Evolutionary conservation across 352 stramenopile genomes (phyloP).

Genomic region (Phytophthora constricta): DNA sequence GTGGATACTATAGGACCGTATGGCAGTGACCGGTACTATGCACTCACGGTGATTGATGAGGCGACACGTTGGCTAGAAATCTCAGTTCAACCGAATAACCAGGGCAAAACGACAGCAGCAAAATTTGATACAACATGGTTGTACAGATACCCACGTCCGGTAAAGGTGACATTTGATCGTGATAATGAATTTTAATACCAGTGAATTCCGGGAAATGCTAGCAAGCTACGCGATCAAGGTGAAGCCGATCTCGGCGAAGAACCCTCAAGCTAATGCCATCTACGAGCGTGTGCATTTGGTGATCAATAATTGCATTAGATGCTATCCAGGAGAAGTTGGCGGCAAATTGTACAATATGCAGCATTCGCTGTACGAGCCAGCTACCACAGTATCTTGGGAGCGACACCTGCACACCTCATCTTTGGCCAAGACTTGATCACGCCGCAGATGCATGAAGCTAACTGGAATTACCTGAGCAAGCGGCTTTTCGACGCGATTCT

Average conservation of each 20-base stretch:
- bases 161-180: slow-evolving; percentile 1
- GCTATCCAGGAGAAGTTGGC: background rate
- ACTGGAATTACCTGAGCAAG: slow-evolving; percentile 8
- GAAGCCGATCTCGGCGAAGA: background rate
- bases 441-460: slow-evolving; percentile 2
- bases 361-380: slow-evolving; percentile 2
- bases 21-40: background rate
- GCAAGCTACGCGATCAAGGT: background rate
- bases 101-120: background rate
- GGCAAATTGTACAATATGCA: slow-evolving; percentile 3
- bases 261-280: background rate
- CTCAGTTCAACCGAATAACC: background rate
- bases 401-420: slow-evolving; percentile 4
- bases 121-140: slow-evolving; percentile 13
- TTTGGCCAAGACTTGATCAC: slow-evolving; percentile 6
- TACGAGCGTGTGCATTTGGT: slow-evolving; percentile 8
- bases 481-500: slow-evolving; percentile 7
- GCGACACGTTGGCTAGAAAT: slow-evolving; percentile 12
- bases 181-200: slow-evolving; percentile 10
- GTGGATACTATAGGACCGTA: slow-evolving; percentile 15
- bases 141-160: slow-evolving; percentile 8
- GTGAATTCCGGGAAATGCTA: slow-evolving; percentile 9
- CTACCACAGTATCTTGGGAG: slow-evolving; percentile 2
- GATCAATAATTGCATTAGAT: slow-evolving; percentile 2
- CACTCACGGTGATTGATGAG: background rate